Conservation (phyloP, 768 basidiomycete genomes). For the Amanita jacksonii region DNA sequence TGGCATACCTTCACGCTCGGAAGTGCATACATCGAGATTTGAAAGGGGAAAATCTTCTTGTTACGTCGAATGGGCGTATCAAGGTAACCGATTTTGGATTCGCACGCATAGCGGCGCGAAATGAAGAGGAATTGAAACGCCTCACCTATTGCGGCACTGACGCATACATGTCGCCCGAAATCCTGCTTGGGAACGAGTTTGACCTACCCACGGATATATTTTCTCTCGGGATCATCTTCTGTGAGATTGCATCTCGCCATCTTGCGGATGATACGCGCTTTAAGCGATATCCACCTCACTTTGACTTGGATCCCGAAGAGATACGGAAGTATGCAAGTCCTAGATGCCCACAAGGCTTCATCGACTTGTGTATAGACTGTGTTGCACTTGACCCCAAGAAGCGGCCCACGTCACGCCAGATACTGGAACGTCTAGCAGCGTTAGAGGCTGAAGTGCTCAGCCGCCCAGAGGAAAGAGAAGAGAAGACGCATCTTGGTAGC, state of each 20-base stretch:
- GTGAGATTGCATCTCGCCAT: constrained; percentile 77
- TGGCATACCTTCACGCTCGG: constrained; percentile 96
- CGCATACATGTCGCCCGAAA: constrained; percentile 97
- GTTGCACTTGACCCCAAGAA: constrained; percentile 49
- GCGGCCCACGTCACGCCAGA: constrained; percentile 68
- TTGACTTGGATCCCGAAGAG: constrained; percentile 70
- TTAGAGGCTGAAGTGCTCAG: constrained; percentile 82
- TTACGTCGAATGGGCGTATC: constrained; percentile 86
- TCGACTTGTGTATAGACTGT: constrained; percentile 74
- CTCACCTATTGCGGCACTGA: constrained; percentile 86
- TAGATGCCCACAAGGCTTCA: constrained; percentile 72
- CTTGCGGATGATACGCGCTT: constrained; percentile 79
- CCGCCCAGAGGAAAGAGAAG: constrained; percentile 52
- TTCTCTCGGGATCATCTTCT: constrained; percentile 87
- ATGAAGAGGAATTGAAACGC: constrained; percentile 80
- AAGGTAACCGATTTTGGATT: constrained; percentile 99
- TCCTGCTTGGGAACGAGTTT: constrained; percentile 84
- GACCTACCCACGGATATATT: constrained; percentile 92
- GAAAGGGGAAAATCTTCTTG: constrained; percentile 96
- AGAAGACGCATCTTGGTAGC: constrained; percentile 68
- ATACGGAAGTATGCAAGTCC: constrained; percentile 55
- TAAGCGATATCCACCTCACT: constrained; percentile 70
- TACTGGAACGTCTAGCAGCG: constrained; percentile 66
- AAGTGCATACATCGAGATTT: constrained; percentile 86
- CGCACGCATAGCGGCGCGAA: constrained; percentile 87